A percentile compares a stretch with the other conserved stretches of the same genome.
Conservation (phyloP, 768 basidiomycete genomes). For the Hemileccinum impolitum region DNA sequence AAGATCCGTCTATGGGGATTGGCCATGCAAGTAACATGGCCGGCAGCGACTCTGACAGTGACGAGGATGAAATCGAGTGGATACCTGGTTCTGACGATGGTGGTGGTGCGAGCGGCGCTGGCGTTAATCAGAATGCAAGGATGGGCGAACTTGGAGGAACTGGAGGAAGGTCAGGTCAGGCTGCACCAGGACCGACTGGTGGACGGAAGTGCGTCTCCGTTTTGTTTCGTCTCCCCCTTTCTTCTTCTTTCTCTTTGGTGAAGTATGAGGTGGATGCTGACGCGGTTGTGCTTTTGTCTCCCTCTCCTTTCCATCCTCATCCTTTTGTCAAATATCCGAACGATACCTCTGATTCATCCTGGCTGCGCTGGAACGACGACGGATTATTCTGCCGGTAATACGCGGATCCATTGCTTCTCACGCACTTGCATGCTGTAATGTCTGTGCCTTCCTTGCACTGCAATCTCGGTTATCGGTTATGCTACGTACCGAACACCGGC, state of each 20-base stretch:
- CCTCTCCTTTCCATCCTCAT: neutral
- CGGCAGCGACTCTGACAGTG: conserved; percentile 31
- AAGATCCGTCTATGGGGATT: neutral
- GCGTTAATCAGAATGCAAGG: neutral
- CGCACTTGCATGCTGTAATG: neutral
- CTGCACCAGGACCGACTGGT: conserved; percentile 13
- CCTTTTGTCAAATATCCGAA: neutral
- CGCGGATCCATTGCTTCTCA: neutral
- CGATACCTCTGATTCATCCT: neutral
- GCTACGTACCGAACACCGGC: conserved; percentile 3
- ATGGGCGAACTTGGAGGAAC: conserved; percentile 1
- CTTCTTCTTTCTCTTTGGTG: neutral
- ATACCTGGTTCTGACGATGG: conserved; percentile 9
- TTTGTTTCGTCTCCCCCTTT: neutral
- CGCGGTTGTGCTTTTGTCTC: neutral
- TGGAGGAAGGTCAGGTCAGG: conserved; percentile 5
- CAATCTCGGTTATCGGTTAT: conserved; percentile 10
- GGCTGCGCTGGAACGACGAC: neutral
- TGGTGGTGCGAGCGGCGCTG: neutral
- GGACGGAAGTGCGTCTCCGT: conserved; percentile 26
- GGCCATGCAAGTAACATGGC: neutral
- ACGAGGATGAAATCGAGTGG: conserved; percentile 30
- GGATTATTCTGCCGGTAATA: conserved; percentile 6
- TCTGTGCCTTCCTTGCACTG: neutral
- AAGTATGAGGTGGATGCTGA: conserved; percentile 11